Percentiles rank a stretch among this genome's conserved stretches.
phyloP scores from a whole-genome alignment of 192 early-diverging fungal species.

The Coemansia sp. region DNA sequence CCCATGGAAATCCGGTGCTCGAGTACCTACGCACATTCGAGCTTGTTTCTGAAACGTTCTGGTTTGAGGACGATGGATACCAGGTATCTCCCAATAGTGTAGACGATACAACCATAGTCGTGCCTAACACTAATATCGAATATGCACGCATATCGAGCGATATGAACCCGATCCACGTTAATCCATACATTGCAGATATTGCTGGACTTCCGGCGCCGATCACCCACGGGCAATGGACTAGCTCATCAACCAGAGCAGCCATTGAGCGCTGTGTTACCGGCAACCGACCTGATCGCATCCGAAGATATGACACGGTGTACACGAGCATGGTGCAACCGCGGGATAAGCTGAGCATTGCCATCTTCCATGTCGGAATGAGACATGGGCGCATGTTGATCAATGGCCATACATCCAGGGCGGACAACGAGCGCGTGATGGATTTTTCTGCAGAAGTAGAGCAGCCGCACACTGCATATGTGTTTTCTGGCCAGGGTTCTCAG shows the following conservation, averaged over 20 bases:
- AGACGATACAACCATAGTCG: slow-evolving; percentile 4
- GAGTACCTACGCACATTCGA: slow-evolving; percentile 77
- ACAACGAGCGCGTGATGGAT: slow-evolving; percentile 58
- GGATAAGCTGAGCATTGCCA: slow-evolving; percentile 76
- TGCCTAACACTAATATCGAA: slow-evolving; percentile 73
- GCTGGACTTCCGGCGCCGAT: slow-evolving; percentile 83
- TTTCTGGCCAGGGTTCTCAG: slow-evolving; percentile 96
- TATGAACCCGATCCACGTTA: slow-evolving; percentile 89
- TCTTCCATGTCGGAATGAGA: slow-evolving; percentile 89
- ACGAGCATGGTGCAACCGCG: slow-evolving; percentile 86
- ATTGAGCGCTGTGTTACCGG: slow-evolving; percentile 86
- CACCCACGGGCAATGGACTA: slow-evolving; percentile 97
- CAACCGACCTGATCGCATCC: slow-evolving; percentile 80
- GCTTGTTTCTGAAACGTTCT: slow-evolving; percentile 63
- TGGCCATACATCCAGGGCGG: slow-evolving; percentile 75
- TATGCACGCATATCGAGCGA: slow-evolving; percentile 83
- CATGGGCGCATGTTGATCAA: slow-evolving; percentile 91
- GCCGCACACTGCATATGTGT: slow-evolving; percentile 86
- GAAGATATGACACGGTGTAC: slow-evolving; percentile 75
- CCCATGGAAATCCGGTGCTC: slow-evolving; percentile 74
- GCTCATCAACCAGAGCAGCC: slow-evolving; percentile 82
- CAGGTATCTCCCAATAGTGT: neutral
- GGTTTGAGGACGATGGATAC: slow-evolving; percentile 73
- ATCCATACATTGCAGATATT: slow-evolving; percentile 86
- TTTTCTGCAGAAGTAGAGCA: slow-evolving; percentile 90